Percentiles rank a stretch among this genome's conserved stretches.
Evolutionary conservation across 164 flowering plant species (phyloP).

Genomic region (Liquidambar formosana): DNA sequence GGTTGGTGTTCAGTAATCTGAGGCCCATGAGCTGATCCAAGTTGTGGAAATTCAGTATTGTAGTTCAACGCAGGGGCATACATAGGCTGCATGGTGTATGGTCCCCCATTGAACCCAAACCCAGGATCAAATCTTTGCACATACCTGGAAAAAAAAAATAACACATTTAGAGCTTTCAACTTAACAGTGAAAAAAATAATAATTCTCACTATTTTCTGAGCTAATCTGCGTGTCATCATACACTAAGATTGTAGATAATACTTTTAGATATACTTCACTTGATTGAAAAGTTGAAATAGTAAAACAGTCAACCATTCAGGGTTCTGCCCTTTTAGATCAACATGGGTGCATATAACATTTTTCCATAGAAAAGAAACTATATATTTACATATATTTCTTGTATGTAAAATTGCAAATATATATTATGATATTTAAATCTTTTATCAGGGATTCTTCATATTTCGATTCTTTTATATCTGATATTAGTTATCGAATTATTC

Average conservation of each 20-base stretch:
- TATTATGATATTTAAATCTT: too few relatives aligned
- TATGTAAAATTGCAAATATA: neutral
- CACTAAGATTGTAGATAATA: neutral
- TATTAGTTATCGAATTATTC: too few relatives aligned
- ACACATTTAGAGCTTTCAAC: neutral
- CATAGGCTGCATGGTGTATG: slow-evolving; percentile 85
- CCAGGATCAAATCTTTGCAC: slow-evolving; percentile 98
- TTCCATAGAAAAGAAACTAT: neutral
- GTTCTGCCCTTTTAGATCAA: neutral
- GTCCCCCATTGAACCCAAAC: slow-evolving; percentile 85
- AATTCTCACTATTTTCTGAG: too few relatives aligned
- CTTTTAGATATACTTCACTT: neutral
- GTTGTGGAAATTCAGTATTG: slow-evolving; percentile 97
- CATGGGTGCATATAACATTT: neutral
- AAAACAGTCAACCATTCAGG: neutral
- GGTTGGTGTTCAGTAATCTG: slow-evolving; percentile 76
- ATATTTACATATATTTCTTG: too few relatives aligned
- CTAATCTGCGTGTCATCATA: neutral
- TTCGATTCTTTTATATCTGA: too few relatives aligned
- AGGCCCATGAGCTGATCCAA: slow-evolving; percentile 79
- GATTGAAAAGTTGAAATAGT: neutral
- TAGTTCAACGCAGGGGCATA: slow-evolving; percentile 86
- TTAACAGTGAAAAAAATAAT: too few relatives aligned
- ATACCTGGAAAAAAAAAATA: slow-evolving; percentile 51
- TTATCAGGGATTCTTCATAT: too few relatives aligned